Base-by-base conservation (phyloP, 805 yeast species). In the Cyberlindnera sargentensis region DNA sequence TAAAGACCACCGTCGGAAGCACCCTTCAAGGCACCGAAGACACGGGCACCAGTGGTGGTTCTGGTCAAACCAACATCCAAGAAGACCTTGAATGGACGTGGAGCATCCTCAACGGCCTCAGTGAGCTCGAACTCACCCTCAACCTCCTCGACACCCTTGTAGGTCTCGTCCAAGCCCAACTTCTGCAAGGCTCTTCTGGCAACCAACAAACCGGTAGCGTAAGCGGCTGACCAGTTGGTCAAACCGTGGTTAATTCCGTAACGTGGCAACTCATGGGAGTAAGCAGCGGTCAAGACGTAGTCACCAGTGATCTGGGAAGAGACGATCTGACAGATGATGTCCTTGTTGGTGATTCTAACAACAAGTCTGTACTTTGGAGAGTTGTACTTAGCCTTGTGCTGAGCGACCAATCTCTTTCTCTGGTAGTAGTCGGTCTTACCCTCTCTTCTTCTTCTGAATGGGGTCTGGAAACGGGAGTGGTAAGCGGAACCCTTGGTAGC, bases 351-450 rank as follows among this genome's bases (percentile, higher is more conserved):
- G 93, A 93, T 87, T 82, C 99, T 89, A 59, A 93, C 97, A 58
- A 93, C 99, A 67, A 93, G 81, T 84, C 99, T 90, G 87, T 91
- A 93, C 82, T 93, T 93, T 76, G 99, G 99, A 69, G 96, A 71
- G 84, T 81, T 83, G 95, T 93, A 93, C 82, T 93, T 93, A 71
- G 96, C 96, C 90, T 93, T 93, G 93, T 91, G 96, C 80, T 93
- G 99, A 66, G 97, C 80, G 67, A 93, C 93, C 70, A 93, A 80
- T 80, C 98, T 89, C 95, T 93, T 93, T 84, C 99, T 90, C 74
- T 93, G 96, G 83, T 90, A 93, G 95, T 90, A 93, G 75, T 93
- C 99, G 70, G 99, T 93, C 83, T 93, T 93, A 79, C 99, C 99
- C 79, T 93, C 97, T 73, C 95, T 87, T 85, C 99, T 87, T 83